phyloP scores from a whole-genome alignment of 2,329 filamentous ascomycete genomes.

The Hypoxylon sp. region DNA sequence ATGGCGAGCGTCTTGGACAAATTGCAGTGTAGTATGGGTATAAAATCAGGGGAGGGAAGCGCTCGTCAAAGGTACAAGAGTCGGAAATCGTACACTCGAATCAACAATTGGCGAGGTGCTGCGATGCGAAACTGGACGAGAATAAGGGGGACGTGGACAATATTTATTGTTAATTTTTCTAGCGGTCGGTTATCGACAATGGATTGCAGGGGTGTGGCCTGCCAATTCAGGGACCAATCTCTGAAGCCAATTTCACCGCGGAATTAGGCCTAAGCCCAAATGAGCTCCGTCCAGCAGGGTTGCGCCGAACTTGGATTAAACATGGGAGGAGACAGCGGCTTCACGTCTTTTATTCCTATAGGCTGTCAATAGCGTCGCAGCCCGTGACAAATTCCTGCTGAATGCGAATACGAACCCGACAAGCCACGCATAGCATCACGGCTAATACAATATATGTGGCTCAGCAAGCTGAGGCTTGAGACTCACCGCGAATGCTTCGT shows the following conservation, averaged over 20 bases:
- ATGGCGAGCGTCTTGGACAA: slow-evolving; percentile 49
- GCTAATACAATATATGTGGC: slow-evolving; percentile 23
- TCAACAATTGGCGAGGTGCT: slow-evolving; percentile 5
- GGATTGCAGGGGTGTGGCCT: slow-evolving; percentile 11
- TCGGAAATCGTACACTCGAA: not conserved
- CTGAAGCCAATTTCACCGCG: slow-evolving; percentile 23
- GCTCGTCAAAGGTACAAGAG: not conserved
- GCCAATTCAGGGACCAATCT: slow-evolving; percentile 18
- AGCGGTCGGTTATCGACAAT: slow-evolving; percentile 30
- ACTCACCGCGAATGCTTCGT: not conserved
- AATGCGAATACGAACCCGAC: slow-evolving; percentile 39
- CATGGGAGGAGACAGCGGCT: slow-evolving; percentile 24
- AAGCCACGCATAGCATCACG: slow-evolving; percentile 29
- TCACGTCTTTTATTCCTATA: not conserved
- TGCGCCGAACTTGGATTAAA: slow-evolving; percentile 28
- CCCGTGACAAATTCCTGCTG: slow-evolving; percentile 9
- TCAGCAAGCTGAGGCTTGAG: slow-evolving; percentile 10
- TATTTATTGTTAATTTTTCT: slow-evolving; percentile 34
- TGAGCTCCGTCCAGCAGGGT: slow-evolving; percentile 19
- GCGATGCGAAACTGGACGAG: slow-evolving; percentile 1
- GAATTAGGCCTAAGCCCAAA: slow-evolving; percentile 17
- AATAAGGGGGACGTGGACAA: slow-evolving; percentile 10
- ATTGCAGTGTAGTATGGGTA: not conserved
- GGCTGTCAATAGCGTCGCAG: not conserved
- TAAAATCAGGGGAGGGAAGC: not conserved